Evolutionary conservation across 768 basidiomycete genomes (phyloP), one percentile per base, ranked within the genome.

Genomic region (Suillus subalutaceus): DNA sequence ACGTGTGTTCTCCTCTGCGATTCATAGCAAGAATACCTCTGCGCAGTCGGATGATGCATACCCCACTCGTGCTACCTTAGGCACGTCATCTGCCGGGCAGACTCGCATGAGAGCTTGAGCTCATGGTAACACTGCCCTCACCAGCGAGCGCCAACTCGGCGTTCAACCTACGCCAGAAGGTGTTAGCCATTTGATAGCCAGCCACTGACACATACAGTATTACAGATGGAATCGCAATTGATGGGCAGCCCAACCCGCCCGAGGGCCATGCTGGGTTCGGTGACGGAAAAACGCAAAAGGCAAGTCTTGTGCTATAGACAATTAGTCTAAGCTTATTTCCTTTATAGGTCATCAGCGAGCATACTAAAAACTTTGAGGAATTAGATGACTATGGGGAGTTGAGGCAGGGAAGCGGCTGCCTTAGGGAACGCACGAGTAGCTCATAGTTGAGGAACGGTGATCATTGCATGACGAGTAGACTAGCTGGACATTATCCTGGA

Each of bases 201-300:
- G 26, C 26, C 37, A 1, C 57, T 68, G 3, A 26, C 26, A 2
- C 26, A 26, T 26, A 26, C 26, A 26, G 26, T 26, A 26, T 26
- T 26, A 26, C 26, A 69, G 75, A 72, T 23, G 74, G 74, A n/a
- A 74, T 74, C 57, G 68, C 75, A 16, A 62, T 74, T 5, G 68
- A 70, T 18, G 75, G 75, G 48, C 67, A 74, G 37, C n/a, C 65
- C 32, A 43, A 63, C 56, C 46, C 71, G 32, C 69, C 73, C 13
- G 65, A 78, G 68, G 80, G 80, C 5, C 81, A 84, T 35, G 79
- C 84, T 37, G 79, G 70, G 35, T 23, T 84, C 0, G 73, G 79
- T 9, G 88, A 90, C 75, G 88, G 88, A 4, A 88, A 89, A 78
- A 79, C 83, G 0, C 80, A 89, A 70, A 83, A 88, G 81, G 88